phyloP scores from a whole-genome alignment of 2,329 filamentous ascomycete species.

The Clonostachys sp. region DNA sequence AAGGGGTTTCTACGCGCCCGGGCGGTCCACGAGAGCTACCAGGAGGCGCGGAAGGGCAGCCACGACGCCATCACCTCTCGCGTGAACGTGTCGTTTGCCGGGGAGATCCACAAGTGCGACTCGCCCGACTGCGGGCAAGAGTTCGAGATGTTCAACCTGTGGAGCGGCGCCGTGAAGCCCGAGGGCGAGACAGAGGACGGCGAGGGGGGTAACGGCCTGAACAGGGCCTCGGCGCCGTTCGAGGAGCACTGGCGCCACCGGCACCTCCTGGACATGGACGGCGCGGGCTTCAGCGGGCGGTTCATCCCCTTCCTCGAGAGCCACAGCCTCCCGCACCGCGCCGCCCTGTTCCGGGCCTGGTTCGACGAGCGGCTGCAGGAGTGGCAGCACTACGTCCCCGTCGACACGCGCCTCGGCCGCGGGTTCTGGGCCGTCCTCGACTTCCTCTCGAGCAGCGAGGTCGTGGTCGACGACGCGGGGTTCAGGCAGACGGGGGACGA shows the following conservation, averaged over 20 bases:
- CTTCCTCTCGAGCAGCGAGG: conserved; percentile 8
- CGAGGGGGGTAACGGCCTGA: background rate
- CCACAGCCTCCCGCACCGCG: conserved; percentile 64
- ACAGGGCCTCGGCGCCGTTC: conserved; percentile 6
- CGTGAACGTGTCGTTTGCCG: conserved; percentile 29
- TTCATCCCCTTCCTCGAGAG: conserved; percentile 65
- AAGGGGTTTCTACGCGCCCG: conserved; percentile 63
- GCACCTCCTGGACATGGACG: conserved; percentile 68
- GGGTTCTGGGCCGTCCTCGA: conserved; percentile 57
- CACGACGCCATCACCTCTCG: conserved; percentile 4
- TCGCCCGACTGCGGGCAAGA: conserved; percentile 35
- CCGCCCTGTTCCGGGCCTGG: conserved; percentile 55
- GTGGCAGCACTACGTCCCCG: conserved; percentile 61
- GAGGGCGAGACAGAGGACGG: conserved; percentile 15
- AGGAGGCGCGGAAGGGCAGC: conserved; percentile 22
- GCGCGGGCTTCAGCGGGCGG: conserved; percentile 59
- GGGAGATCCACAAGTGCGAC: conserved; percentile 36
- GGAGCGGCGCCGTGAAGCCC: conserved; percentile 19
- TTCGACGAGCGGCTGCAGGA: conserved; percentile 55
- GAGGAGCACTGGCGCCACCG: conserved; percentile 51
- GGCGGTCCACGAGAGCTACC: conserved; percentile 52
- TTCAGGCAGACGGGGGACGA: conserved; percentile 4
- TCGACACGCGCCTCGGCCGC: conserved; percentile 40
- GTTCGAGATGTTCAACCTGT: conserved; percentile 29
- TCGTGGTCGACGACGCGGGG: conserved; percentile 18